Evolutionary conservation across 2,329 filamentous ascomycete genomes (phyloP).

Genomic region (Penicillium sp.): DNA sequence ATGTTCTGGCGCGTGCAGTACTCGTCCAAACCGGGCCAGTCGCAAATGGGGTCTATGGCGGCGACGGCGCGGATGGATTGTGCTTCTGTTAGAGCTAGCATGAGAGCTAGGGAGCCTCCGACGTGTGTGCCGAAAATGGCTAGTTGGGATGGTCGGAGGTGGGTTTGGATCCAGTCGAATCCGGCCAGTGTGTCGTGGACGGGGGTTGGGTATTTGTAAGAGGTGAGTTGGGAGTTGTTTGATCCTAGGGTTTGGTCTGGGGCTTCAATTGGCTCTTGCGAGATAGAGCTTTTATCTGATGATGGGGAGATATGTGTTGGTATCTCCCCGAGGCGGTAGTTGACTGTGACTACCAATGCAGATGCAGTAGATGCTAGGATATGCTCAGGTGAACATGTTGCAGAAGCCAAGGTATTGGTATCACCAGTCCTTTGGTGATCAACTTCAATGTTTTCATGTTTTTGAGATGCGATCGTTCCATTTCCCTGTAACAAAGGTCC

Average conservation of each 20-base stretch:
- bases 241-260: not conserved
- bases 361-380: conserved; percentile 30
- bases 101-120: conserved; percentile 43
- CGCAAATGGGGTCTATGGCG: conserved; percentile 36
- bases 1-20: conserved; percentile 26
- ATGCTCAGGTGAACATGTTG: conserved; percentile 20
- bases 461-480: not conserved
- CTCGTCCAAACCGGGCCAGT: conserved; percentile 43
- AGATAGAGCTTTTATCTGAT: not conserved
- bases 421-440: not conserved
- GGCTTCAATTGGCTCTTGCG: not conserved
- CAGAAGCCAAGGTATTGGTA: not conserved
- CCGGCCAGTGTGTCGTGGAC: conserved; percentile 40
- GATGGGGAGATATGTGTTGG: not conserved
- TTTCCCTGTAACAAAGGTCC: conserved; percentile 30
- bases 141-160: conserved; percentile 30
- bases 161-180: conserved; percentile 38
- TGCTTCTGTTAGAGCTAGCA: conserved; percentile 44
- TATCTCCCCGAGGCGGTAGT: conserved; percentile 38
- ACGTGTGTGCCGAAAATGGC: conserved; percentile 36
- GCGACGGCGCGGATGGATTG: conserved; percentile 33
- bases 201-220: conserved; percentile 36
- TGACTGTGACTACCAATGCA: conserved; percentile 40
- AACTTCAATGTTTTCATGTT: not conserved
- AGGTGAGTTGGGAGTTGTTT: not conserved